Evolutionary conservation across 2,329 filamentous ascomycete genomes (phyloP).

Genomic region (Diaporthe sp.): DNA sequence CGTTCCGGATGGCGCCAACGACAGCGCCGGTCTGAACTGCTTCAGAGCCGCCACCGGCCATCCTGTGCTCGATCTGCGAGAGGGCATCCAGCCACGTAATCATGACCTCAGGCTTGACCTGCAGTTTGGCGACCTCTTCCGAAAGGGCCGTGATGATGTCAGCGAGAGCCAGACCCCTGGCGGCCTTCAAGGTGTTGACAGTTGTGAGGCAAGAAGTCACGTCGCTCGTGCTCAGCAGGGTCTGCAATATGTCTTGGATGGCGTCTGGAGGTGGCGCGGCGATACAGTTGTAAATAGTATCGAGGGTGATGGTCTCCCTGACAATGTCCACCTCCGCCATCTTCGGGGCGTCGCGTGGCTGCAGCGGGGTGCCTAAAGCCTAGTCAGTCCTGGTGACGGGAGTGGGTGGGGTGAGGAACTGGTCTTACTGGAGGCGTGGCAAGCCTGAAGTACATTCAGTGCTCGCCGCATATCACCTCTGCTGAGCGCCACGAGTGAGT

Average conservation of each 20-base stretch:
- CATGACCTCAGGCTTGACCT: slow-evolving; percentile 87
- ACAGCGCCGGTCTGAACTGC: slow-evolving; percentile 91
- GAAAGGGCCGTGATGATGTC: slow-evolving; percentile 91
- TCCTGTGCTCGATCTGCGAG: slow-evolving; percentile 90
- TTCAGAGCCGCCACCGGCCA: slow-evolving; percentile 90
- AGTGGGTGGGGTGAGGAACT: not conserved
- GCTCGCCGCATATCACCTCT: slow-evolving; percentile 97
- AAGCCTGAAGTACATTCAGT: slow-evolving; percentile 95
- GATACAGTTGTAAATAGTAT: slow-evolving; percentile 97
- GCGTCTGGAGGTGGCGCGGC: slow-evolving; percentile 93
- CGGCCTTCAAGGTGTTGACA: slow-evolving; percentile 86
- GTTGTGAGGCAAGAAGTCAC: slow-evolving; percentile 90
- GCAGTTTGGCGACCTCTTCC: slow-evolving; percentile 83
- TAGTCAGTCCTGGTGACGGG: slow-evolving; percentile 21
- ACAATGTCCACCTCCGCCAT: slow-evolving; percentile 72
- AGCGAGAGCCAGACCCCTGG: slow-evolving; percentile 88
- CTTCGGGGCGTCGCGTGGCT: slow-evolving; percentile 68
- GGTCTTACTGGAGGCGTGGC: slow-evolving; percentile 85
- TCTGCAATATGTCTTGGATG: slow-evolving; percentile 84
- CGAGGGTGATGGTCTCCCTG: slow-evolving; percentile 84
- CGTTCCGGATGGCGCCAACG: slow-evolving; percentile 87
- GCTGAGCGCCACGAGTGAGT: slow-evolving; percentile 86
- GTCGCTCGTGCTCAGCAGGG: slow-evolving; percentile 84
- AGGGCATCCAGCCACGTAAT: slow-evolving; percentile 92
- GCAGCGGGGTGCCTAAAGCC: slow-evolving; percentile 72